Conservation (phyloP, 169 alveolate species). For the Cryptosporidium ubiquitum region DNA sequence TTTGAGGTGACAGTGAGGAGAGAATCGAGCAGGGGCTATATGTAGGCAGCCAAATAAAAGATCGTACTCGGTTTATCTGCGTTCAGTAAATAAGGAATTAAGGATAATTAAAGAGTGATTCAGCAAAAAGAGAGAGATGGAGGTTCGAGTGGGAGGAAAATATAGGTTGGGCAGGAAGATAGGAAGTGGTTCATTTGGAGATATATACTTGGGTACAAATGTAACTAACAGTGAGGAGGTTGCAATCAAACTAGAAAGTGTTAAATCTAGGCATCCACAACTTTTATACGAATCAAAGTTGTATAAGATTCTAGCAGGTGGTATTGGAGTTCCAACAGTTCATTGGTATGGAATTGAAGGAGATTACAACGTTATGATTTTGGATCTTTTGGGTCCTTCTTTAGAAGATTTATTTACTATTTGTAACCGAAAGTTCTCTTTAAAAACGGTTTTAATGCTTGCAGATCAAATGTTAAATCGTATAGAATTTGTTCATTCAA, state of each 20-base stretch:
- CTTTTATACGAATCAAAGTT: slow-evolving; percentile 96
- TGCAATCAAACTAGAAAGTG: slow-evolving; percentile 93
- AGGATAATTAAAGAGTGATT: neutral
- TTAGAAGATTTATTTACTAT: slow-evolving; percentile 95
- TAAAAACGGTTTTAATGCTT: slow-evolving; percentile 94
- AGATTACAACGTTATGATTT: slow-evolving; percentile 96
- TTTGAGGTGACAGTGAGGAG: neutral
- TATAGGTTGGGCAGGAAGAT: slow-evolving; percentile 96
- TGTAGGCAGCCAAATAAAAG: neutral
- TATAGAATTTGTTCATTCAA: slow-evolving; percentile 94
- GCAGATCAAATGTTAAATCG: slow-evolving; percentile 96
- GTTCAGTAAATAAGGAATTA: neutral
- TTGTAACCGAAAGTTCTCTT: slow-evolving; percentile 94
- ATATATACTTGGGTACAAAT: slow-evolving; percentile 94
- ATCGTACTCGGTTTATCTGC: neutral
- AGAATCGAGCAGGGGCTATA: neutral
- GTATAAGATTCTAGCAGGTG: slow-evolving; percentile 94
- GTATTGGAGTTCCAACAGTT: slow-evolving; percentile 95
- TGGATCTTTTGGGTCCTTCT: slow-evolving; percentile 97
- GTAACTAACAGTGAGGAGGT: slow-evolving; percentile 95
- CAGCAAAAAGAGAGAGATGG: slow-evolving; percentile 82
- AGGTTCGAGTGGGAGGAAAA: slow-evolving; percentile 95
- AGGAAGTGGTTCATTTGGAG: slow-evolving; percentile 99
- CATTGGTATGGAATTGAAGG: slow-evolving; percentile 99
- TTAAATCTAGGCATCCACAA: slow-evolving; percentile 95